These are phyloP conservation scores for Emiliania huxleyi DNA, from an alignment of 78 protist species.

Conservation along the genomic window DNA sequence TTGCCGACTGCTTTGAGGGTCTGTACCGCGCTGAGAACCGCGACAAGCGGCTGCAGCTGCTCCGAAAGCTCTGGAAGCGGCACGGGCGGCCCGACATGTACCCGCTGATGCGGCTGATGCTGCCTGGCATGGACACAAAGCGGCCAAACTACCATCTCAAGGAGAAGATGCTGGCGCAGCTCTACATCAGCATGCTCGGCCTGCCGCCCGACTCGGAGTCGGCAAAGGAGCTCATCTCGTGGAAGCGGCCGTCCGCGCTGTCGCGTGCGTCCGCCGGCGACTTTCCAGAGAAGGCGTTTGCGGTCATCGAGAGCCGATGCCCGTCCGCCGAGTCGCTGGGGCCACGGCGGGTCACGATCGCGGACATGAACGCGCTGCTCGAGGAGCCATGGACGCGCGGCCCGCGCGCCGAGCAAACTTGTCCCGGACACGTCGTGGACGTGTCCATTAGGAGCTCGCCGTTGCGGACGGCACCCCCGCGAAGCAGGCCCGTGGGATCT, in stretches of 20 bases:
- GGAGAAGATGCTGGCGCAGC: constrained; percentile 65
- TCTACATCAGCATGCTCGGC: constrained; percentile 68
- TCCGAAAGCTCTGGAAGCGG: neutral
- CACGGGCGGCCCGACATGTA: constrained; percentile 11
- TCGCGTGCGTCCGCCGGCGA: constrained; percentile 49
- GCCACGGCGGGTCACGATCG: neutral
- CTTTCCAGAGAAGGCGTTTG: constrained; percentile 66
- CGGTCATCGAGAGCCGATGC: constrained; percentile 35
- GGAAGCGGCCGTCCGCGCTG: constrained; percentile 54
- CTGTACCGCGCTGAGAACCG: neutral
- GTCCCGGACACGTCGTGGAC: too few species aligned
- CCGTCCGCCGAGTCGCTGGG: neutral
- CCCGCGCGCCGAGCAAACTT: constrained; percentile 59
- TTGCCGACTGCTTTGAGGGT: neutral
- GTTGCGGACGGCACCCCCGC: too few species aligned
- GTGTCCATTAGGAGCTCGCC: too few species aligned
- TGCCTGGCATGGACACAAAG: constrained; percentile 77
- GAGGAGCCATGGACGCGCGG: too few species aligned
- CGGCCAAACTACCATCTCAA: constrained; percentile 72
- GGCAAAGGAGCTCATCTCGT: constrained; percentile 66
- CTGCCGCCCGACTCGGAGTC: constrained; percentile 34
- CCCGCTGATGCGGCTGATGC: constrained; percentile 71
- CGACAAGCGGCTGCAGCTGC: neutral
- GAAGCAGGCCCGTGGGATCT: too few species aligned
- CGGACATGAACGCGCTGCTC: neutral